These are phyloP conservation scores for Sarocladium kiliense DNA, from an alignment of 2,329 filamentous ascomycete species.

Conservation along the genomic window DNA sequence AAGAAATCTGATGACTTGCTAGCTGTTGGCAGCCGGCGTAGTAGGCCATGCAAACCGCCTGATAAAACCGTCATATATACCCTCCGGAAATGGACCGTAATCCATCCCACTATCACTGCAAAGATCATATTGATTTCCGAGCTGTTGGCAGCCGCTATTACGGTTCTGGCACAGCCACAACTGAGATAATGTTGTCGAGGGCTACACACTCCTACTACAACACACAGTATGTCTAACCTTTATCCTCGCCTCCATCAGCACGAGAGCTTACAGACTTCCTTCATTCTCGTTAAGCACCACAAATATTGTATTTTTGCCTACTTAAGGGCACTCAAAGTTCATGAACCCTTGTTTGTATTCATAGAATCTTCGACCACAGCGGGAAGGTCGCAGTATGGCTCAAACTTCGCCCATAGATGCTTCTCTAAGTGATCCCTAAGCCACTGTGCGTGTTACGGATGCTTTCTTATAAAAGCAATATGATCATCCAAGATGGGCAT, in stretches of 20 bases:
- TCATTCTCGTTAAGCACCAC: neutral
- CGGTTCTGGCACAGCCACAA: no score
- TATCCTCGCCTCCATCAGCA: no score
- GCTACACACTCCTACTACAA: no score
- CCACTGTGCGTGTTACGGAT: neutral
- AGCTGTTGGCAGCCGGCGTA: neutral
- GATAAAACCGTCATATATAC: no score
- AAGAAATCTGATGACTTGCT: neutral
- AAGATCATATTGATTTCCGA: no score
- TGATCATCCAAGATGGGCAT: neutral
- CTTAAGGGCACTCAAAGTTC: neutral
- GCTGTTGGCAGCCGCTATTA: no score
- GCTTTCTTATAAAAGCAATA: neutral
- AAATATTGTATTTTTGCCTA: neutral
- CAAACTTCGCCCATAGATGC: conserved; percentile 1
- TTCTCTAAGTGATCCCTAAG: neutral
- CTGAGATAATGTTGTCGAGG: no score
- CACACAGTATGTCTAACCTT: no score
- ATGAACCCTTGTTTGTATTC: neutral
- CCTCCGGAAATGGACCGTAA: neutral
- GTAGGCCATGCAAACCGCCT: neutral
- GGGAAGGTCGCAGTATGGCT: neutral
- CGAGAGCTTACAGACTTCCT: no score
- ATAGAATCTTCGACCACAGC: neutral
- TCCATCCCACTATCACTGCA: no score